These are phyloP conservation scores for Populus hybrid DNA, from an alignment of 441 rosid species.

Conservation along the genomic window DNA sequence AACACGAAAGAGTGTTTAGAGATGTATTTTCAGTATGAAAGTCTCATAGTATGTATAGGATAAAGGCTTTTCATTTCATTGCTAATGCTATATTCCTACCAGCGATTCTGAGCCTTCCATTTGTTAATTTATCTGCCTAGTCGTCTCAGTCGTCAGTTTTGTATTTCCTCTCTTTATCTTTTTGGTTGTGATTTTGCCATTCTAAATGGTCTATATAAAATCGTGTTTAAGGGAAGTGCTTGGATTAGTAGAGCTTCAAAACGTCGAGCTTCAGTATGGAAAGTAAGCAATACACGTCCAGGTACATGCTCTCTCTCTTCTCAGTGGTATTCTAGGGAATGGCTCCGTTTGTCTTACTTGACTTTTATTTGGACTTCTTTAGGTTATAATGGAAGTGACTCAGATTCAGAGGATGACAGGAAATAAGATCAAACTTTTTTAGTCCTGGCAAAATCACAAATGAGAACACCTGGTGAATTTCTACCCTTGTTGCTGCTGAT, in stretches of 20 bases:
- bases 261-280: slow-evolving; percentile 58
- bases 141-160: background rate
- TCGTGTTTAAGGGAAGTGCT: slow-evolving; percentile 52
- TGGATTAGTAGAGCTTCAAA: slow-evolving; percentile 75
- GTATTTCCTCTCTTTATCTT: background rate
- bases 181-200: background rate
- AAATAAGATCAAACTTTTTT: slow-evolving; percentile 12
- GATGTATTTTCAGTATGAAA: too few species aligned
- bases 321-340: background rate
- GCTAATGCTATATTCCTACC: background rate
- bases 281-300: slow-evolving; percentile 60
- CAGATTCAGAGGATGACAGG: slow-evolving; percentile 51
- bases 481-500: background rate
- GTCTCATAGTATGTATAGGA: background rate
- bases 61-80: background rate
- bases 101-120: background rate
- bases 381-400: slow-evolving; percentile 77
- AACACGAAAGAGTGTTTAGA: background rate
- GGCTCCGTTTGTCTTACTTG: slow-evolving; percentile 6
- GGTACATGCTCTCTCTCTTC: slow-evolving; percentile 31
- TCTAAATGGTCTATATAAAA: slow-evolving; percentile 3
- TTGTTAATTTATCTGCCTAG: background rate
- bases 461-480: slow-evolving; percentile 12
- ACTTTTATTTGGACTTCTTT: slow-evolving; percentile 10
- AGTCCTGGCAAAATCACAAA: background rate